phyloP scores from a whole-genome alignment of 176 grass and related monocot genomes.

The Bolboschoenus planiculmis region DNA sequence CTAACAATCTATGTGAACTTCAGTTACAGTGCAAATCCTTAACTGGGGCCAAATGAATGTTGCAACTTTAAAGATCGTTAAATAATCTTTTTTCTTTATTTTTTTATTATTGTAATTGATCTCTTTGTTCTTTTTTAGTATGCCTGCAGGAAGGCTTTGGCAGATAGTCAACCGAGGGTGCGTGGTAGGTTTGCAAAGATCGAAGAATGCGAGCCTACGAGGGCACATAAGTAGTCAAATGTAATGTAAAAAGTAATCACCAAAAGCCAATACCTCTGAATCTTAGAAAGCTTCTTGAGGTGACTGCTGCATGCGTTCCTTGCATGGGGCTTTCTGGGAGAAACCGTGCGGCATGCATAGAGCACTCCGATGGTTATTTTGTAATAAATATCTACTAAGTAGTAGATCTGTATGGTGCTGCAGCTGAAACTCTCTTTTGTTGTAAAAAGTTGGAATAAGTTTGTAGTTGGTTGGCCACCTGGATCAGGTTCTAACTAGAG shows the following conservation, averaged over 20 bases:
- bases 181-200: constrained; percentile 97
- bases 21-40: not conserved
- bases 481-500: constrained; percentile 1
- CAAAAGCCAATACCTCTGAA: not conserved
- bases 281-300: not conserved
- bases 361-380: not conserved
- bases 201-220: constrained; percentile 48
- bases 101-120: not conserved
- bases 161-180: constrained; percentile 95
- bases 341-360: not conserved
- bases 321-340: not conserved
- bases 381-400: constrained; percentile 11
- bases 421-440: not conserved
- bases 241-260: not conserved
- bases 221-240: constrained; percentile 35
- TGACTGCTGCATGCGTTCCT: not conserved
- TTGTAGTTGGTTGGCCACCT: not conserved
- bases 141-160: constrained; percentile 93
- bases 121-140: constrained; percentile 37
- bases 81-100: not conserved
- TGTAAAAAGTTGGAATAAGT: constrained; percentile 19
- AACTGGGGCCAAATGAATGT: not conserved
- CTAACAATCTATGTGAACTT: not conserved
- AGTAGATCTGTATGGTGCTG: not conserved
- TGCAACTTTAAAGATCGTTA: no score